A percentile compares a stretch with the other conserved stretches of the same genome.
These are phyloP conservation scores for Solidago caesia DNA, from an alignment of 129 eudicot genomes.

Conservation along the genomic window DNA sequence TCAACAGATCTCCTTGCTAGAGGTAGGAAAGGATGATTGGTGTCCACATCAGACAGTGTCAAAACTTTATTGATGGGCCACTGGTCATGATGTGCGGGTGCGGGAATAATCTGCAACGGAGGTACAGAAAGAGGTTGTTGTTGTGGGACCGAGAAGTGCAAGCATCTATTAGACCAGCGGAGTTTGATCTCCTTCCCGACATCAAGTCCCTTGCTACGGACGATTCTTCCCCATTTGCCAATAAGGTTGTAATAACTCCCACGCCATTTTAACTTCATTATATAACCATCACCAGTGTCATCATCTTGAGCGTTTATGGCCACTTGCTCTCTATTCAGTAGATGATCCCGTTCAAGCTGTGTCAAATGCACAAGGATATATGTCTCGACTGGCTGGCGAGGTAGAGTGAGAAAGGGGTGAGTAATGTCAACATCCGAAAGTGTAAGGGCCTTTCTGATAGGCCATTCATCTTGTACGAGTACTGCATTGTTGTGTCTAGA, in stretches of 20 bases:
- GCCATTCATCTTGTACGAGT: slow-evolving; percentile 66
- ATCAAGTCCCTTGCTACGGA: slow-evolving; percentile 72
- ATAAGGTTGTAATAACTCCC: slow-evolving; percentile 77
- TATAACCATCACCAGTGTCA: slow-evolving; percentile 65
- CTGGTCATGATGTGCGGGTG: slow-evolving; percentile 48
- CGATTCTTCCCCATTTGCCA: slow-evolving; percentile 80
- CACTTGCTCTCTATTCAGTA: slow-evolving; percentile 61
- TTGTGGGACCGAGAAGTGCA: slow-evolving; percentile 74
- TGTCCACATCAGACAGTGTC: slow-evolving; percentile 73
- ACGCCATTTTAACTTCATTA: slow-evolving; percentile 85
- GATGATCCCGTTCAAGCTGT: slow-evolving; percentile 58
- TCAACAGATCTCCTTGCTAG: slow-evolving; percentile 78
- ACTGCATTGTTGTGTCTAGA: slow-evolving; percentile 47
- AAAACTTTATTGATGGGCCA: slow-evolving; percentile 85
- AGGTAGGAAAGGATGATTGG: slow-evolving; percentile 73
- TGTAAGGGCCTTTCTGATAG: slow-evolving; percentile 74
- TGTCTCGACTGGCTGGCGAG: slow-evolving; percentile 75
- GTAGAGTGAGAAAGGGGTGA: slow-evolving; percentile 82
- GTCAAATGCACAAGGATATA: slow-evolving; percentile 62
- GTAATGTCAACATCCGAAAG: slow-evolving; percentile 82
- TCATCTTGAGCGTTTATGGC: slow-evolving; percentile 68
- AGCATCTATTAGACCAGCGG: slow-evolving; percentile 64
- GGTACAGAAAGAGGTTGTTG: slow-evolving; percentile 50
- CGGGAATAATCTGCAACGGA: slow-evolving; percentile 47
- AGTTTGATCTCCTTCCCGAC: slow-evolving; percentile 72